Evolutionary conservation across 2,329 filamentous ascomycete species (phyloP).

Genomic region (Claviceps maximensis): DNA sequence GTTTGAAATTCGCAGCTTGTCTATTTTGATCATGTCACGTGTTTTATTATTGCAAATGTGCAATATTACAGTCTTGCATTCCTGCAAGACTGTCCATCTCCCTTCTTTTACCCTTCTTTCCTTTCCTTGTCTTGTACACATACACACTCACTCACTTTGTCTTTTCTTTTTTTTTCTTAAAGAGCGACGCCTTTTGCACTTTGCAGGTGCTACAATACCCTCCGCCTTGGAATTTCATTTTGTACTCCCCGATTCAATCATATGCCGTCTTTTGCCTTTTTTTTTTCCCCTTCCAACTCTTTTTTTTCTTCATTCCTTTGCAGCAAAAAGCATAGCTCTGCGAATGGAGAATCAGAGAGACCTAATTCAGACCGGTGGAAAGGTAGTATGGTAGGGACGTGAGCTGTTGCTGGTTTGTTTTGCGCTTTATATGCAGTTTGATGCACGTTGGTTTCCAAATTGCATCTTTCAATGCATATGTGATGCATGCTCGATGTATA

Average conservation of each 20-base stretch:
- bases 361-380: not conserved
- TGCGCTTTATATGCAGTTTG: not conserved
- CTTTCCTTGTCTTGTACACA: not conserved
- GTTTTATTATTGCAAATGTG: too few relatives aligned
- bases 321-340: not conserved
- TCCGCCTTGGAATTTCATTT: not conserved
- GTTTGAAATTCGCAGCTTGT: too few relatives aligned
- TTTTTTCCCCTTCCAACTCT: not conserved
- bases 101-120: not conserved
- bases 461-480: too few relatives aligned
- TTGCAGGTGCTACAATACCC: not conserved
- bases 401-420: not conserved
- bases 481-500: too few relatives aligned
- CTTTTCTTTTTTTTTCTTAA: not conserved
- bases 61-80: too few relatives aligned
- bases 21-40: not conserved
- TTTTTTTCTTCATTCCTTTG: too few relatives aligned
- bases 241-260: not conserved
- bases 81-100: too few relatives aligned
- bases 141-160: not conserved
- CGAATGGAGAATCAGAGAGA: not conserved
- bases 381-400: not conserved
- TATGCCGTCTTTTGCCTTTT: not conserved
- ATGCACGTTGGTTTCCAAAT: too few relatives aligned
- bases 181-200: not conserved